Percentiles rank a stretch among this genome's conserved stretches.
phyloP scores from a whole-genome alignment of 2,329 filamentous ascomycete genomes.

The Fusarium longipes region DNA sequence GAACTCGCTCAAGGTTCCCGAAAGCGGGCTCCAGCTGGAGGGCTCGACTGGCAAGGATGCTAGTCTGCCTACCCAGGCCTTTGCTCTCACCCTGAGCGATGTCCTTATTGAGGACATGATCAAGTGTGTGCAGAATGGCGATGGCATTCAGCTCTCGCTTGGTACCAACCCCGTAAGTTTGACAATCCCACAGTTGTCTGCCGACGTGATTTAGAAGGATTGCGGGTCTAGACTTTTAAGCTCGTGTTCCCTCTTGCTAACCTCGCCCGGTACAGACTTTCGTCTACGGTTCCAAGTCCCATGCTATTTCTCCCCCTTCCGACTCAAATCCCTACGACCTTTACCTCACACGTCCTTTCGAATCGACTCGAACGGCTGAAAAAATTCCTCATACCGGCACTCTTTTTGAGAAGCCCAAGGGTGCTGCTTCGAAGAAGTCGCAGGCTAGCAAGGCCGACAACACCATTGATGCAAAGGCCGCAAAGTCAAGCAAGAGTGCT shows the following conservation, averaged over 20 bases:
- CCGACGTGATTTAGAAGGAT: background rate
- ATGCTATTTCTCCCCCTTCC: conserved; percentile 58
- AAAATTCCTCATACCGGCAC: conserved; percentile 64
- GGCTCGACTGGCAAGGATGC: conserved; percentile 59
- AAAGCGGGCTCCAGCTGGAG: conserved; percentile 68
- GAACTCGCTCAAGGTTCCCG: conserved; percentile 67
- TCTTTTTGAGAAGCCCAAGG: conserved; percentile 58
- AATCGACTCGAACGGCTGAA: conserved; percentile 59
- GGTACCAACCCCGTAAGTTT: conserved; percentile 69
- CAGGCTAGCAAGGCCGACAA: conserved; percentile 50
- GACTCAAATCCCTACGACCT: conserved; percentile 66
- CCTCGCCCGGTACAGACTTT: conserved; percentile 57
- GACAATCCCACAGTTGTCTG: background rate
- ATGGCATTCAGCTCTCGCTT: conserved; percentile 67
- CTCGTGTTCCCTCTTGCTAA: conserved; percentile 31
- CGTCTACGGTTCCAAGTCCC: conserved; percentile 63
- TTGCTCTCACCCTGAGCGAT: conserved; percentile 68
- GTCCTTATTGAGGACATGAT: conserved; percentile 72
- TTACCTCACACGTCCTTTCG: conserved; percentile 65
- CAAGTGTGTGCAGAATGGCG: conserved; percentile 66
- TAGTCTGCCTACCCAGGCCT: conserved; percentile 64
- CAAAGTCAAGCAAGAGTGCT: conserved; percentile 50
- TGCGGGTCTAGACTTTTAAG: background rate
- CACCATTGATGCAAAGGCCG: conserved; percentile 46
- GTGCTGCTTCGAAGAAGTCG: conserved; percentile 29